phyloP scores from a whole-genome alignment of 208 protist genomes.

The Crithidia mellificae region DNA sequence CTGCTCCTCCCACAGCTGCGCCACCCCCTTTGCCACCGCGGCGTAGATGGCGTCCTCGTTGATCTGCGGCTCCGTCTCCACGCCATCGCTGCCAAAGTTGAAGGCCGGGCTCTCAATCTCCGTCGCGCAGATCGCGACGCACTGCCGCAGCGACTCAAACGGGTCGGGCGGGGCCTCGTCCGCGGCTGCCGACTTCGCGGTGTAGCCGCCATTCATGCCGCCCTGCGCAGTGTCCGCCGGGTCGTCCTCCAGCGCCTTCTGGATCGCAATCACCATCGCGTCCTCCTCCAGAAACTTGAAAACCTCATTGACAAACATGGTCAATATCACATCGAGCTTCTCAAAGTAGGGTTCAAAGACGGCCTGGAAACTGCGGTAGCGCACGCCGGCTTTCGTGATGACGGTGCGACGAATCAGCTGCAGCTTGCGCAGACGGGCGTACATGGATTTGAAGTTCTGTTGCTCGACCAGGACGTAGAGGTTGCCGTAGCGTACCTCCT shows the following conservation, averaged over 20 bases:
- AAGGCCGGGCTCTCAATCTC: slow-evolving; percentile 61
- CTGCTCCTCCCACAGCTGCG: slow-evolving; percentile 79
- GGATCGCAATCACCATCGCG: slow-evolving; percentile 72
- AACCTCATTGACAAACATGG: slow-evolving; percentile 70
- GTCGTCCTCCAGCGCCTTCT: slow-evolving; percentile 74
- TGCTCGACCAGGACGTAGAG: slow-evolving; percentile 65
- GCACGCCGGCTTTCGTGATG: slow-evolving; percentile 52
- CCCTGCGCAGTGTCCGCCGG: slow-evolving; percentile 13
- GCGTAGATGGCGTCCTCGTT: slow-evolving; percentile 49
- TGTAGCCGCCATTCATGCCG: neutral
- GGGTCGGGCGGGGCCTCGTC: slow-evolving; percentile 37
- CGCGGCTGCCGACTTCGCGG: neutral
- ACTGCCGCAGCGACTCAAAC: slow-evolving; percentile 77
- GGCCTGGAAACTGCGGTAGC: slow-evolving; percentile 62
- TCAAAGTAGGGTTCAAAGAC: slow-evolving; percentile 90
- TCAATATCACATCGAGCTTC: slow-evolving; percentile 75
- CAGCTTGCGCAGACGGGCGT: slow-evolving; percentile 61
- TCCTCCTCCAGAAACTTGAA: slow-evolving; percentile 66
- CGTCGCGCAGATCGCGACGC: slow-evolving; percentile 62
- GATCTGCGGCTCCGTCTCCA: slow-evolving; percentile 62
- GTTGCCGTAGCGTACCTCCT: slow-evolving; percentile 80
- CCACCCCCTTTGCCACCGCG: slow-evolving; percentile 60
- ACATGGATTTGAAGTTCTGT: slow-evolving; percentile 60
- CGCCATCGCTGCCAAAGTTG: slow-evolving; percentile 54
- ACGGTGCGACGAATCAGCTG: slow-evolving; percentile 79